A percentile compares a stretch with the other conserved stretches of the same genome.
Conservation (phyloP, 2,329 filamentous ascomycete genomes). For the Alternaria atra region DNA sequence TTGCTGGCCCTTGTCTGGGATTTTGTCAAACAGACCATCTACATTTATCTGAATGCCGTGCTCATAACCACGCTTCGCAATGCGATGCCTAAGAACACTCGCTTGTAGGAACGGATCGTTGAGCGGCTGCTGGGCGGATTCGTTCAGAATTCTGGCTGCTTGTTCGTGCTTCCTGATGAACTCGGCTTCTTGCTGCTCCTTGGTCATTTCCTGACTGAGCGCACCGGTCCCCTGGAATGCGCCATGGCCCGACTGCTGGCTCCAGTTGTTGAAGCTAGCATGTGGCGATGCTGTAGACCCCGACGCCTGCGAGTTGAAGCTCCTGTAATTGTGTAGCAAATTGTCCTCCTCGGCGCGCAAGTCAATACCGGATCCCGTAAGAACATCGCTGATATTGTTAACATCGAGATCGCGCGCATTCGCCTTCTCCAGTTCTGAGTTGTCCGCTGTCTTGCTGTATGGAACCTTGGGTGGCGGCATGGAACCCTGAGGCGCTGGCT, state of each 20-base stretch:
- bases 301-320: conserved; percentile 52
- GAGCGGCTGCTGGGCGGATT: conserved; percentile 72
- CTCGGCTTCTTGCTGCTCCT: conserved; percentile 71
- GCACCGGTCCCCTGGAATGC: conserved; percentile 52
- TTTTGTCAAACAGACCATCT: conserved; percentile 61
- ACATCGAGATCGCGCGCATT: conserved; percentile 65
- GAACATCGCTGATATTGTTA: conserved; percentile 83
- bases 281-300: conserved; percentile 50
- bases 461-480: conserved; percentile 73
- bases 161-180: conserved; percentile 72
- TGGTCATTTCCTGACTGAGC: conserved; percentile 66
- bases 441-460: conserved; percentile 56
- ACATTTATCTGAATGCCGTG: conserved; percentile 67
- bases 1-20: conserved; percentile 42
- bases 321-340: conserved; percentile 72
- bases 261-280: conserved; percentile 57
- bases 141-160: conserved; percentile 69
- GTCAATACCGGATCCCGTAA: conserved; percentile 87
- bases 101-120: conserved; percentile 77
- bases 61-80: conserved; percentile 66
- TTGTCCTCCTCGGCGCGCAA: conserved; percentile 86
- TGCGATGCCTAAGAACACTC: conserved; percentile 63
- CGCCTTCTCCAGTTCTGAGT: conserved; percentile 58
- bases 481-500: conserved; percentile 44
- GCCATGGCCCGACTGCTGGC: conserved; percentile 49